Percentiles rank a stretch among this genome's conserved stretches.
Conservation (phyloP, 768 basidiomycete species). For the Russula emetica region DNA sequence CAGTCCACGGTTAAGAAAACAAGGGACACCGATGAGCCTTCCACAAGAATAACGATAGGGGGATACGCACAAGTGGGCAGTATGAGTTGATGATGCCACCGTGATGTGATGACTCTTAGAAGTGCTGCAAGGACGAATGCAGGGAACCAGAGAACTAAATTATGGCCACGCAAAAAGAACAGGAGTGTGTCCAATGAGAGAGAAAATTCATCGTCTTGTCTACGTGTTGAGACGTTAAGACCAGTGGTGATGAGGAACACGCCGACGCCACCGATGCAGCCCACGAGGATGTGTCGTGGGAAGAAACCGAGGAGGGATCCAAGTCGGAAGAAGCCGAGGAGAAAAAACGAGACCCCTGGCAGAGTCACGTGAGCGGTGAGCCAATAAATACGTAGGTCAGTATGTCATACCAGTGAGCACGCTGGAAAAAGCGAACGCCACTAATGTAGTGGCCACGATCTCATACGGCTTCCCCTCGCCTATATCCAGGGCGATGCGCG, state of each 20-base stretch:
- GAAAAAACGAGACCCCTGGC: slow-evolving; percentile 71
- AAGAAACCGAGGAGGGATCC: slow-evolving; percentile 92
- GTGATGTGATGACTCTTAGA: slow-evolving; percentile 74
- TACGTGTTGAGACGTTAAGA: slow-evolving; percentile 77
- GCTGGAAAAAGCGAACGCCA: slow-evolving; percentile 82
- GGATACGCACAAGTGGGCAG: slow-evolving; percentile 76
- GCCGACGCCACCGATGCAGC: slow-evolving; percentile 95
- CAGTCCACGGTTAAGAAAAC: background rate
- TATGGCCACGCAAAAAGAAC: slow-evolving; percentile 61
- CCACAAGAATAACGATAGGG: slow-evolving; percentile 16
- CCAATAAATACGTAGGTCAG: slow-evolving; percentile 10
- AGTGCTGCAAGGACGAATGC: slow-evolving; percentile 73
- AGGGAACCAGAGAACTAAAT: slow-evolving; percentile 71
- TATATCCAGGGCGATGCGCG: slow-evolving; percentile 64
- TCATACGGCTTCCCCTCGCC: slow-evolving; percentile 64
- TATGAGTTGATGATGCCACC: slow-evolving; percentile 81
- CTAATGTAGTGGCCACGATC: slow-evolving; percentile 88
- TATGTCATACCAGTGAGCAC: slow-evolving; percentile 70
- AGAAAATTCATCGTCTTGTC: slow-evolving; percentile 73
- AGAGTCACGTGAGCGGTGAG: background rate
- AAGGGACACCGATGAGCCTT: background rate
- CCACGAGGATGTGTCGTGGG: slow-evolving; percentile 94
- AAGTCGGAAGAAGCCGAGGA: slow-evolving; percentile 78
- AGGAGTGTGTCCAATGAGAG: slow-evolving; percentile 62
- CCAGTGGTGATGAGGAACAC: slow-evolving; percentile 89